Evolutionary conservation across 164 flowering plant species (phyloP), one percentile per base, ranked within the genome.

Genomic region (Aristolochia fimbriata): DNA sequence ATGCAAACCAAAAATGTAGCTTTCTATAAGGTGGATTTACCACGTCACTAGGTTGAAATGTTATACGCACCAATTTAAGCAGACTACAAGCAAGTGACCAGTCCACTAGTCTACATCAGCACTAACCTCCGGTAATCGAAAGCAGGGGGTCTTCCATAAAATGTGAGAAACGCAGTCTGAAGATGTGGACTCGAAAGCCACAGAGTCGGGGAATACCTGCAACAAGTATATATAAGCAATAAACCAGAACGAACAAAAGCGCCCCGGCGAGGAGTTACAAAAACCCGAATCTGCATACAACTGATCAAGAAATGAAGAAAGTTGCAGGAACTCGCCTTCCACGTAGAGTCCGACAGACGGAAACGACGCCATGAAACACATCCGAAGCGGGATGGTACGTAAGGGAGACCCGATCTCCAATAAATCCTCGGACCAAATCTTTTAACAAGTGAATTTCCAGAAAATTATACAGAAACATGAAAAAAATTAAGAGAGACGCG

Each of bases 101-200:
- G 41, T 59, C 4, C 15, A 25, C 16, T 12, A 21, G 15, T 41
- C 6, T 43, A 4, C 31, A 25, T 31, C 37, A 31, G 3, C 37
- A 31, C 37, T 31, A 37, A 81, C 90, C 90, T 79, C 57, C 25
- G 73, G 60, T 84, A 82, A 43, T 50, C 60, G 69, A 78, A 68
- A 30, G 25, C 20, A 22, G 86, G 90, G 21, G 86, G 62, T 59
- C 69, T 71, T 46, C 80, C 90, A 46, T 74, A 74, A 55, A 74
- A 59, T 41, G 71, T 63, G 17, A 84, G 62, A 68, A 80, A 84
- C 3, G 64, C 71, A 19, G 85, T 84, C 65, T 78, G 86, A 23
- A 84, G 57, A 72, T 84, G 86, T 59, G 90, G 86, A 66, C 90
- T 80, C 2, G 83, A 71, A 11, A 84, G 76, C 90, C 90, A 84